Conservation (phyloP, 345 rosid species). For the Acer yangbiense region DNA sequence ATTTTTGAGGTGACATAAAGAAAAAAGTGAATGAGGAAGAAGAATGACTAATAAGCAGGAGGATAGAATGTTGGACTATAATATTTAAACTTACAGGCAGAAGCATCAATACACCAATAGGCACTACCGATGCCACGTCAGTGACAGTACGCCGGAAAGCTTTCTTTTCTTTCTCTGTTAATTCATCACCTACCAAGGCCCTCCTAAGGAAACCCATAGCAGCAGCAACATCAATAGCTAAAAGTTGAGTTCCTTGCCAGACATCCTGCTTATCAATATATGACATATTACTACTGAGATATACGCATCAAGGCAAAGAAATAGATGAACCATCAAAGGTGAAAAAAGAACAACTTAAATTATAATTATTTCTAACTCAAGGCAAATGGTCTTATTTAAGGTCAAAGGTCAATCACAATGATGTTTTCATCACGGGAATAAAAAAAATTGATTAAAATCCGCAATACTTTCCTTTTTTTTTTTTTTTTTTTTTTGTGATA, state of each 20-base stretch:
- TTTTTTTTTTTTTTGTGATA: neutral
- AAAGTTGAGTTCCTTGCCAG: conserved; percentile 97
- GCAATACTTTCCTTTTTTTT: neutral
- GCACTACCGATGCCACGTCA: conserved; percentile 90
- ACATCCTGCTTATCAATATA: conserved; percentile 67
- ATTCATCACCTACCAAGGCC: conserved; percentile 77
- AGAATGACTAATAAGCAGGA: neutral
- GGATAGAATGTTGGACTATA: neutral
- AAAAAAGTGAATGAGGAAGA: neutral
- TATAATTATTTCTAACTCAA: neutral
- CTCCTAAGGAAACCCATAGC: conserved; percentile 77
- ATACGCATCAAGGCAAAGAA: neutral
- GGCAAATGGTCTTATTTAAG: neutral
- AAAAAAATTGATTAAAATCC: neutral
- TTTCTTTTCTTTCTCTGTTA: conserved; percentile 84
- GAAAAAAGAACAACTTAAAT: neutral
- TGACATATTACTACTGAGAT: conserved; percentile 8
- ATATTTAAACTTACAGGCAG: conserved; percentile 75
- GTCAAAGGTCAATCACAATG: neutral
- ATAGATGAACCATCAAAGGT: neutral
- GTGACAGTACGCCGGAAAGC: conserved; percentile 81
- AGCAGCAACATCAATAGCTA: conserved; percentile 87
- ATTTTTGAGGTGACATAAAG: neutral
- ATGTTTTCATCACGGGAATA: neutral
- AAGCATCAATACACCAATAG: conserved; percentile 92